Conservation (phyloP, 2,329 filamentous ascomycete genomes). For the Ophiocordyceps camponoti-floridani region DNA sequence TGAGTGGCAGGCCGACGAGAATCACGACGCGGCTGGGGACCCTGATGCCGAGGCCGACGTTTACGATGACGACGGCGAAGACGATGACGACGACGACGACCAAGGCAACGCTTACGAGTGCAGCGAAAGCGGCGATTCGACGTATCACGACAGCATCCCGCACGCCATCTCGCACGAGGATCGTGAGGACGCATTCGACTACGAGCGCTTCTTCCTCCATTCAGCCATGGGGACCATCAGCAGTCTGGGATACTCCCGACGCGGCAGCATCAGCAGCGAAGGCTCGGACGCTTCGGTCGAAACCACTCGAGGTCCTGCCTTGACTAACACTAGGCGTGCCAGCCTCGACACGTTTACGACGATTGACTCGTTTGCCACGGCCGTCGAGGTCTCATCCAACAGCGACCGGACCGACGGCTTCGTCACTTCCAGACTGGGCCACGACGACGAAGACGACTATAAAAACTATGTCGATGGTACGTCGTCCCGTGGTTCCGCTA, state of each 20-base stretch:
- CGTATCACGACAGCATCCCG: constrained; percentile 43
- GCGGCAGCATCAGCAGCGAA: constrained; percentile 31
- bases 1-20: neutral
- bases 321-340: constrained; percentile 17
- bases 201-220: constrained; percentile 88
- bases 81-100: neutral
- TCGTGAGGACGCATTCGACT: constrained; percentile 87
- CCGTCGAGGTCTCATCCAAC: constrained; percentile 28
- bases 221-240: constrained; percentile 72
- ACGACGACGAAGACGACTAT: constrained; percentile 3
- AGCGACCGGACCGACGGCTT: constrained; percentile 9
- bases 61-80: neutral
- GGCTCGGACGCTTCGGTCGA: constrained; percentile 43
- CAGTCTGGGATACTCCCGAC: constrained; percentile 11
- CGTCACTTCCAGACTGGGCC: constrained; percentile 3
- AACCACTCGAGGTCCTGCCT: constrained; percentile 32
- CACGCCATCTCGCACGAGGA: constrained; percentile 69
- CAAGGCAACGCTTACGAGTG: constrained; percentile 10
- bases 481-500: constrained; percentile 5
- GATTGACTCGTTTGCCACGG: constrained; percentile 36
- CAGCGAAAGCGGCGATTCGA: constrained; percentile 46
- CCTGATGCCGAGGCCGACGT: neutral
- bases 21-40: neutral
- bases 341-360: constrained; percentile 27
- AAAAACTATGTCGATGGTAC: constrained; percentile 5